Base-by-base conservation (phyloP, 768 basidiomycete genomes). In the Royoungia palumana region DNA sequence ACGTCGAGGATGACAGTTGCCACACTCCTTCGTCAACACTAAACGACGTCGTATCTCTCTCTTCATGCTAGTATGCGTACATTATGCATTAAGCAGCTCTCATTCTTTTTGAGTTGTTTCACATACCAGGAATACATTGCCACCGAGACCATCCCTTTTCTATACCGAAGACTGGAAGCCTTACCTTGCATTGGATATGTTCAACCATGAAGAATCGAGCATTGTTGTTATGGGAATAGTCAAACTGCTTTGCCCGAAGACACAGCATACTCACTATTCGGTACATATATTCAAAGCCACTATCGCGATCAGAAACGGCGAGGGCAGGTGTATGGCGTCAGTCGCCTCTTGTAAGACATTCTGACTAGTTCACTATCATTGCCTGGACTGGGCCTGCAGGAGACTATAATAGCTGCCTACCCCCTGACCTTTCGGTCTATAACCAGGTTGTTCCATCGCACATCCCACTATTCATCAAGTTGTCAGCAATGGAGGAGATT, bases 181-280 rank as follows among this genome's bases (percentile, higher is more conserved):
- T 4, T 44, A 44, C 21, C 42, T 35, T 4, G 42, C 32, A 6
- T 17, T 44, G 32, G 7, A 19, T 2, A 11, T 24, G 17, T 16
- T 30, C 11, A 39, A 44, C 30, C 42, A 50, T 12, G 35, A 34
- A 8, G 30, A 50, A 10, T 44, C 49, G 10, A 21, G 21, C 4
- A 22, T 57, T 43, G 17, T 62, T 52, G n/a, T 42, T 14, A 17
- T 14, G 19, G 34, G 34, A 49, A 56, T 35, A 27, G 41, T 19
- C 41, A 49, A 16, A 36, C 35, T 14, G 35, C 47, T 9, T 25
- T 25, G 9, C n/a, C 32, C 7, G 48, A 49, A 13, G 48, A 44
- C 22, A 25, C n/a, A n/a, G n/a, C n/a, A n/a, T n/a, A n/a, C n/a
- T n/a, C n/a, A n/a, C n/a, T 24, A 21, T 19, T 43, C 28, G 41